These are phyloP conservation scores for Collybia sp. DNA, from an alignment of 768 basidiomycete genomes.

Conservation along the genomic window DNA sequence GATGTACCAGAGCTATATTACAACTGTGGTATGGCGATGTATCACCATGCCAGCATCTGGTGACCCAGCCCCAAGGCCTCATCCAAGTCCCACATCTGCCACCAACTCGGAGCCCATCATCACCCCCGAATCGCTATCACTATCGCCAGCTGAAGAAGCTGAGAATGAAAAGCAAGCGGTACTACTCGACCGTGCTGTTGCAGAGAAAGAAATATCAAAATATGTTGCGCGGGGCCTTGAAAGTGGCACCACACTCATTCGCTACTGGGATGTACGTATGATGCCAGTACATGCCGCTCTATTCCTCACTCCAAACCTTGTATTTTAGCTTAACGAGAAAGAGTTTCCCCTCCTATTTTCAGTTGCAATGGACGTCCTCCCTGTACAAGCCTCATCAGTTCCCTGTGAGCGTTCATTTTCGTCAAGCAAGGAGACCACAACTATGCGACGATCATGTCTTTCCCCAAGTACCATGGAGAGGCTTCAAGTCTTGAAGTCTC, in stretches of 20 bases:
- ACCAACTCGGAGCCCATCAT: too few species aligned
- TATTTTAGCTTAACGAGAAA: not conserved
- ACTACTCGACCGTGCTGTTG: not conserved
- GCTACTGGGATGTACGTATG: constrained; percentile 14
- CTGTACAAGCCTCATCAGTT: not conserved
- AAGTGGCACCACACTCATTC: constrained; percentile 2
- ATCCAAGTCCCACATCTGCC: too few species aligned
- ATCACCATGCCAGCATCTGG: too few species aligned
- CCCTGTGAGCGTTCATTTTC: not conserved
- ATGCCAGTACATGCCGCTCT: too few species aligned
- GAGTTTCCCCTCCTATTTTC: not conserved
- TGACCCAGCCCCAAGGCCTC: too few species aligned
- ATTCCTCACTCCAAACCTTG: too few species aligned
- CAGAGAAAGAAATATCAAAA: constrained; percentile 3
- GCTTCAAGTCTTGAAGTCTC: not conserved
- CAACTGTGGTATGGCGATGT: too few species aligned
- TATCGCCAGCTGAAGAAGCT: not conserved
- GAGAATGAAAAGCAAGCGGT: constrained; percentile 1
- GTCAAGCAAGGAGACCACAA: not conserved
- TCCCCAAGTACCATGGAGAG: not conserved
- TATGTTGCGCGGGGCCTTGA: constrained; percentile 5
- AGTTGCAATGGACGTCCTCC: not conserved
- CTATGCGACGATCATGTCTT: not conserved
- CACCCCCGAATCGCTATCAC: not conserved
- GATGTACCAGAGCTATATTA: not conserved